Base-by-base conservation (phyloP, 345 rosid genomes). In the Boechera retrofracta region DNA sequence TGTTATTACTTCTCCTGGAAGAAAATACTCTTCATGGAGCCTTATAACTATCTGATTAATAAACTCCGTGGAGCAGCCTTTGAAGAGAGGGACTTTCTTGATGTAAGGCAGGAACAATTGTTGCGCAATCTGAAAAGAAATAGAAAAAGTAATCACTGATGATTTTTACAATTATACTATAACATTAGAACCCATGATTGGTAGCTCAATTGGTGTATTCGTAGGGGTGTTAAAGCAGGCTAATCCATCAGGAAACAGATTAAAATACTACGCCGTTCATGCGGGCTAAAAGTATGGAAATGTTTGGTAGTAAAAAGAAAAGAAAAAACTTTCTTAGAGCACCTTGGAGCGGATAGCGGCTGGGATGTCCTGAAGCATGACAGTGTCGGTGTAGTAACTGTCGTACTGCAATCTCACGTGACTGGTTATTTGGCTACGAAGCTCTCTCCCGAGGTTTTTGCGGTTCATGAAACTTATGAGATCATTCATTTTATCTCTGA, bases 1-100 rank as follows among this genome's bases (percentile, higher is more conserved):
- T 85, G 89, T 81, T 74, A 95, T 87, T 56, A 93, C 89, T 88
- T 95, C 98, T 78, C 98, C 97, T 0, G 98, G 99, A 64, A 95
- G 96, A 82, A 87, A 92, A 79, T 93, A 93, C 74, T 95, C 99
- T 85, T 95, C 99, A 78, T 95, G 98, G 49, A 95, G 89, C 78
- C 85, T 88, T 64, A 80, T 87, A 31, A 84, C 98, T 51, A 95
- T 89, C 80, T 95, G 99, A 72, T 86, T 89, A 21, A 95, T 86
- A 58, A 95, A 89, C 81, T 93, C 98, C 1, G 85, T 59, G 11
- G 99, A 93, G 75, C 99, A 95, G 63, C 81, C 97, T 70, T 78
- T 82, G 59, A 95, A 87, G 45, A 95, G 88, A 38, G 86, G 51
- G 58, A 89, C 80, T 52, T 85, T 81, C 79, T 88, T 79, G 47